Evolutionary conservation across 1,284 basidiomycete genomes (phyloP).

Genomic region (Marasmius sp.): DNA sequence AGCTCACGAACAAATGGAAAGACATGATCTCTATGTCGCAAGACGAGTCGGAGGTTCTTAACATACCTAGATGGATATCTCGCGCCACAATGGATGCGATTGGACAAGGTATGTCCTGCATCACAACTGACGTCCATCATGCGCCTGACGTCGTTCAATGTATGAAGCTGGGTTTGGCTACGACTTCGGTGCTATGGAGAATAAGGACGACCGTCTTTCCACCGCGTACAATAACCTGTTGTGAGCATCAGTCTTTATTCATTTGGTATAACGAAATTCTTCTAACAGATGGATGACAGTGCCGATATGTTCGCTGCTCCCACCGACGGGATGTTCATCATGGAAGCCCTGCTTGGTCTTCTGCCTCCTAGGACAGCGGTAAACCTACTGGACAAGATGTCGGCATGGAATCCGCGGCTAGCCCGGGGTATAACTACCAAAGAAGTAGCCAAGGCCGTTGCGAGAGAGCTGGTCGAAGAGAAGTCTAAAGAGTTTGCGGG

Average conservation of each 20-base stretch:
- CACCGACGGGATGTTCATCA: neutral
- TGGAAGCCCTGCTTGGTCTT: neutral
- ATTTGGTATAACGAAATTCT: neutral
- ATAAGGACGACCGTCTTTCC: slow-evolving; percentile 2
- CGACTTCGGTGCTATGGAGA: slow-evolving; percentile 9
- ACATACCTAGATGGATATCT: slow-evolving; percentile 40
- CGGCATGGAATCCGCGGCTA: neutral
- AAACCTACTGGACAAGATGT: slow-evolving; percentile 3
- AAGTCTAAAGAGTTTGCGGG: slow-evolving; percentile 4
- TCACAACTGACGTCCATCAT: too few species aligned
- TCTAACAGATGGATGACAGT: neutral
- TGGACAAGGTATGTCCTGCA: slow-evolving; percentile 35
- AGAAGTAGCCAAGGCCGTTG: neutral
- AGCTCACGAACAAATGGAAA: slow-evolving; percentile 8
- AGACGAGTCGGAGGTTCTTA: slow-evolving; percentile 33
- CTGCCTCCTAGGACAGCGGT: neutral
- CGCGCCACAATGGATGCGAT: slow-evolving; percentile 46
- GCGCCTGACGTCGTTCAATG: neutral
- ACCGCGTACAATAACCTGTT: slow-evolving; percentile 9
- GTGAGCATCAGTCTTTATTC: neutral
- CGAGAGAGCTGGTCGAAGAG: slow-evolving; percentile 3
- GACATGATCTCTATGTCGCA: slow-evolving; percentile 22
- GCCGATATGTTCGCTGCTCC: slow-evolving; percentile 6
- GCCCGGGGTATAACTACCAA: neutral
- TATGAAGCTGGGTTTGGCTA: slow-evolving; percentile 10